Conservation (phyloP, 2,329 filamentous ascomycete species). For the Arachnomyces sp. region DNA sequence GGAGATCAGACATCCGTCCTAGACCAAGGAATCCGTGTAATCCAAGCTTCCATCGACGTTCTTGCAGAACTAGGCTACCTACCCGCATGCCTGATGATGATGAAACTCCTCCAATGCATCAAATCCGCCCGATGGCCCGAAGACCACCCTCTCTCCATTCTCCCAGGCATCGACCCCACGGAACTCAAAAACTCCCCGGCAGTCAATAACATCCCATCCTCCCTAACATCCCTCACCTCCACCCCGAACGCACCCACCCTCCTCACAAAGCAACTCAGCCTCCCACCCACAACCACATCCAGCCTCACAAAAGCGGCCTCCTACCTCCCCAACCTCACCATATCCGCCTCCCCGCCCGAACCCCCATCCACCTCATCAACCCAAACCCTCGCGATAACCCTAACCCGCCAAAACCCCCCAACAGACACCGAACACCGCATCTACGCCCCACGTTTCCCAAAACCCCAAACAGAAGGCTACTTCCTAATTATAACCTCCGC, state of each 20-base stretch:
- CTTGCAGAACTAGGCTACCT: constrained; percentile 81
- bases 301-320: constrained; percentile 52
- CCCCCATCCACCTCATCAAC: constrained; percentile 2
- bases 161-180: constrained; percentile 57
- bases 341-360: constrained; percentile 44
- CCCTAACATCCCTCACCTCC: constrained; percentile 14
- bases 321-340: constrained; percentile 60
- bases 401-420: constrained; percentile 61
- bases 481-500: constrained; percentile 65
- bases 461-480: constrained; percentile 89
- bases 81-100: constrained; percentile 71
- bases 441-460: constrained; percentile 84
- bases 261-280: constrained; percentile 22
- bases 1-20: constrained; percentile 83
- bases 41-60: constrained; percentile 90
- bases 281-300: constrained; percentile 15
- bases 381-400: constrained; percentile 37
- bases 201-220: constrained; percentile 21
- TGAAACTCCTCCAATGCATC: constrained; percentile 79
- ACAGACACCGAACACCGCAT: constrained; percentile 63
- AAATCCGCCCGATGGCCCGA: constrained; percentile 89
- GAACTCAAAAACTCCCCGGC: constrained; percentile 11
- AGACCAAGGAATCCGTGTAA: constrained; percentile 93
- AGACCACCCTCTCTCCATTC: constrained; percentile 68
- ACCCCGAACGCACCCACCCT: constrained; percentile 14